Evolutionary conservation across 768 basidiomycete genomes (phyloP).

Genomic region (Gymnopilus junonius): DNA sequence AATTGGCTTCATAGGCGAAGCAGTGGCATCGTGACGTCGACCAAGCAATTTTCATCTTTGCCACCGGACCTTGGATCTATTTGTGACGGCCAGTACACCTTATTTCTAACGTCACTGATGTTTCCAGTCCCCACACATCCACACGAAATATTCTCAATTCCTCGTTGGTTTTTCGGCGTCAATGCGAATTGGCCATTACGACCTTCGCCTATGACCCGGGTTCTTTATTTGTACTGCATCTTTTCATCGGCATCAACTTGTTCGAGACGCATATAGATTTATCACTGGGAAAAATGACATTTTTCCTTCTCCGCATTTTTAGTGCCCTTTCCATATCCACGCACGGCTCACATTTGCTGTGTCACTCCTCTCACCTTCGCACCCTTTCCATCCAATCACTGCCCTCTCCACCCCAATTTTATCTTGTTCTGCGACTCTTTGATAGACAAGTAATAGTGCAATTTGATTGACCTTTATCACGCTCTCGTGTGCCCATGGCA

Average conservation of each 20-base stretch:
- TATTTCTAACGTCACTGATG: conserved; percentile 18
- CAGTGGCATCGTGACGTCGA: background rate
- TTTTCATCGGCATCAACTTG: conserved; percentile 5
- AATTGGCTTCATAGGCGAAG: background rate
- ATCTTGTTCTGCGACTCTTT: background rate
- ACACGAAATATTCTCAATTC: background rate
- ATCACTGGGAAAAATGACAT: conserved; percentile 6
- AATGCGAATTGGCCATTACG: background rate
- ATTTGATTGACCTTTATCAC: background rate
- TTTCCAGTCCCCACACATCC: conserved; percentile 4
- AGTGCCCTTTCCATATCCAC: background rate
- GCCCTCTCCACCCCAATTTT: background rate
- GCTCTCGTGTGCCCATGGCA: too few relatives aligned
- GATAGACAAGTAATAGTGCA: background rate
- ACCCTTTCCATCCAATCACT: background rate
- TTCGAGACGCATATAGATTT: conserved; percentile 15
- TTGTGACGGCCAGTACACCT: conserved; percentile 25
- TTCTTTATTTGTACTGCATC: conserved; percentile 10
- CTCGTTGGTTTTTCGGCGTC: background rate
- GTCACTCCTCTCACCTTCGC: background rate
- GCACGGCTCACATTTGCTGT: background rate
- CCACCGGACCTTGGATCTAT: background rate
- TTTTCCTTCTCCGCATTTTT: conserved; percentile 3
- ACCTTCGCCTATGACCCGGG: background rate
- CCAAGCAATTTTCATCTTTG: background rate